Evolutionary conservation across 441 rosid genomes (phyloP).

Genomic region (Pelargonium myrrhifolium): DNA sequence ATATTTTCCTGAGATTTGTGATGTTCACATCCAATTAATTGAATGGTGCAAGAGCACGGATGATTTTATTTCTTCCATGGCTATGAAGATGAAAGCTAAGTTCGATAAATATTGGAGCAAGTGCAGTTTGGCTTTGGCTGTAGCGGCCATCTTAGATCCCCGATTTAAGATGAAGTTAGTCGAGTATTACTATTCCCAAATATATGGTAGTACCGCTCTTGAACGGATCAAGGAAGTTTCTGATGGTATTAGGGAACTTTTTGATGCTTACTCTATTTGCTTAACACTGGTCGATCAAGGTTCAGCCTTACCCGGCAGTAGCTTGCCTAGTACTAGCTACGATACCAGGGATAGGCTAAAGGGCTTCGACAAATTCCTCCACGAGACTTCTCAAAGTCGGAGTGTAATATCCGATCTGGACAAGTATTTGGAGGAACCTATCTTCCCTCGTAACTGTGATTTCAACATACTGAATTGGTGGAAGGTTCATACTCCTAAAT

Average conservation of each 20-base stretch:
- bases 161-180: slow-evolving; percentile 93
- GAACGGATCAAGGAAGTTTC: slow-evolving; percentile 82
- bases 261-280: slow-evolving; percentile 73
- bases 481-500: slow-evolving; percentile 94
- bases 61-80: slow-evolving; percentile 51
- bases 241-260: slow-evolving; percentile 74
- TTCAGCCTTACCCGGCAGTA: slow-evolving; percentile 64
- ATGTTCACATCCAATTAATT: slow-evolving; percentile 71
- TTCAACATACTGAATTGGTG: slow-evolving; percentile 88
- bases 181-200: slow-evolving; percentile 86
- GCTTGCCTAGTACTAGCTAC: slow-evolving; percentile 47
- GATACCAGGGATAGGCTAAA: slow-evolving; percentile 70
- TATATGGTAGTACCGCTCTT: slow-evolving; percentile 86
- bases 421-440: slow-evolving; percentile 82
- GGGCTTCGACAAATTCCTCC: slow-evolving; percentile 88
- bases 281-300: slow-evolving; percentile 68
- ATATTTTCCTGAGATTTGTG: slow-evolving; percentile 79
- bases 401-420: slow-evolving; percentile 60
- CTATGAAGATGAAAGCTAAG: slow-evolving; percentile 65
- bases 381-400: slow-evolving; percentile 74
- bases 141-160: slow-evolving; percentile 91
- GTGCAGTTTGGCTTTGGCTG: slow-evolving; percentile 79
- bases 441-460: slow-evolving; percentile 79
- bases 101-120: slow-evolving; percentile 84
- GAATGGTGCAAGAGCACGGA: slow-evolving; percentile 86